Base-by-base conservation (phyloP, 495 filamentous ascomycete genomes). In the Poronia punctata region DNA sequence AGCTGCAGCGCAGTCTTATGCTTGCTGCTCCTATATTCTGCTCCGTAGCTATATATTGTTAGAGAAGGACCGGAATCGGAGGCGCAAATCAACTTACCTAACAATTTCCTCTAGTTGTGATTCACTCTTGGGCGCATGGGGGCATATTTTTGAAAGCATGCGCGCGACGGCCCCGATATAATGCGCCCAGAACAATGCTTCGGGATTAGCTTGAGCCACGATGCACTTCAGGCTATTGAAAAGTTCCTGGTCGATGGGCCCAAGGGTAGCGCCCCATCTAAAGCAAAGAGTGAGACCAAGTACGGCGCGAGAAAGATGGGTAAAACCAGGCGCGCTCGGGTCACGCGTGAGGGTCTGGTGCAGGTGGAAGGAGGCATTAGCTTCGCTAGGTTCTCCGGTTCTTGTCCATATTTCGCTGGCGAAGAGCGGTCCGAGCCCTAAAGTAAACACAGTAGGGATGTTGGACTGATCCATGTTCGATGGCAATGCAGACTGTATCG, bases 201-300 rank as follows among this genome's bases (percentile, higher is more conserved):
- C 60, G 0, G 57, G 50, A 42, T 57, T 51, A 6, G 52, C 43
- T 10, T 41, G 43, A 25, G 48, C 40, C 19, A 65, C 44, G 41
- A 71, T 43, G 25, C 46, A 53, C 16, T 59, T 58, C 3, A 78
- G 49, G 34, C 62, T 64, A 10, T 45, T 29, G 21, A 58, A 52
- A 9, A 75, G 51, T 7, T 56, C 50, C 30, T 55, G 52, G 41
- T 78, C 68, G 17, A 71, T 68, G 2, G 70, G 64, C 11, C 61
- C 62, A 7, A 94, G 61, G 40, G 75, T 69, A 5, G 75, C 79
- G 10, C 80, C 84, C 75, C 85, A 93, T 46, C 89, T 72, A 31
- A 81, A 83, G 38, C 80, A 88, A 9, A 90, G 72, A 2, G 82
- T 73, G 2, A 95, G 61, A 0, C 80, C 83, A 2, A 95, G 61